Base-by-base conservation (phyloP, 2,329 filamentous ascomycete genomes). In the Colletotrichum sp. region DNA sequence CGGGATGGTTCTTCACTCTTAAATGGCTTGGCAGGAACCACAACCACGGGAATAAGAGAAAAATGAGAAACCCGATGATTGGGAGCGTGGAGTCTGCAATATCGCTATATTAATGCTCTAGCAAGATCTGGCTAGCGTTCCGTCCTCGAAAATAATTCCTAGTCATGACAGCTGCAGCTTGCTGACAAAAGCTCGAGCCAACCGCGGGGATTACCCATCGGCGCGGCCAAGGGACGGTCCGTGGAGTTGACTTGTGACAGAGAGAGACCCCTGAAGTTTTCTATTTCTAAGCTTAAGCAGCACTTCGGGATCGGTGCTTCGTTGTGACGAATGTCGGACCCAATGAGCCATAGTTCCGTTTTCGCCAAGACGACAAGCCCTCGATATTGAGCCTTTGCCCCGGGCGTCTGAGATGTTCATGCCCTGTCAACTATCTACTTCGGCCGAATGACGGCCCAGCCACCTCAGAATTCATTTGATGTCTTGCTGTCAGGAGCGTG, bases 401-500 rank as follows among this genome's bases (percentile, higher is more conserved):
- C n/a, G 4, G 43, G 5, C n/a, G 43, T 21, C n/a, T 21, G 43
- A 48, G 43, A 48, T 48, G 43, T 0, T 21, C 43, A 21, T 12
- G 10, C n/a, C n/a, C n/a, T 7, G 43, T 21, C 43, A 7, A 48
- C 2, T 4, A 48, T n/a, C 18, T 2, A 48, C 18, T 43, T 43
- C 38, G 38, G 38, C 38, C 38, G 38, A n/a, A 48, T 48, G 38
- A n/a, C 38, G 38, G 18, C 18, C 9, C 38, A 48, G 3, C 38
- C 8, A 3, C 18, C 38, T 48, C 3, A 6, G 18, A n/a, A 3
- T 12, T 6, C 9, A 12, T n/a, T n/a, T 3, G 38, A n/a, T n/a
- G 1, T 48, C 4, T n/a, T 48, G 9, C 9, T 48, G 0, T 6
- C 1, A 12, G 38, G 9, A 4, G 18, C 9, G 38, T 6, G 2